These are phyloP conservation scores for Lagerstroemia speciosa DNA, from an alignment of 345 rosid genomes.

Conservation along the genomic window DNA sequence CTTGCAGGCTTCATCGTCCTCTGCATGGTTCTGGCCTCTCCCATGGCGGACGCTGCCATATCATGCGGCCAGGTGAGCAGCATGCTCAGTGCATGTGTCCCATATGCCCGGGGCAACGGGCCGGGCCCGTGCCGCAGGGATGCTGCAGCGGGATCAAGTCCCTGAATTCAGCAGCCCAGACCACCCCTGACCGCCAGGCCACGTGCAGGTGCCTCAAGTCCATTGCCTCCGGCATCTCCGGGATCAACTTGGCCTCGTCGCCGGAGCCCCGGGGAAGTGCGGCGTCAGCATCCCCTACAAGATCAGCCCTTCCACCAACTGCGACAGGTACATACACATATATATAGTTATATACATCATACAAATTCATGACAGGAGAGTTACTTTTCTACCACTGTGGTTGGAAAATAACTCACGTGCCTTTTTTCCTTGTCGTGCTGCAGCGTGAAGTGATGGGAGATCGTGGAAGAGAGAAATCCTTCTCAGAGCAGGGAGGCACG, in stretches of 20 bases:
- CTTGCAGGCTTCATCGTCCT: not conserved
- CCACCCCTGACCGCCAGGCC: slow-evolving; percentile 8
- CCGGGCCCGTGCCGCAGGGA: not conserved
- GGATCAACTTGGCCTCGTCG: slow-evolving; percentile 17
- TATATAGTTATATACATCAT: too few species aligned
- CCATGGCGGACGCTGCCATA: not conserved
- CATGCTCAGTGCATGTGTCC: slow-evolving; percentile 1
- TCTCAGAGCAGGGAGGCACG: too few species aligned
- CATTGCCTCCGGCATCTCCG: slow-evolving; percentile 3
- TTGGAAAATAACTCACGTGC: too few species aligned
- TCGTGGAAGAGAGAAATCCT: too few species aligned
- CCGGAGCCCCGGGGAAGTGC: slow-evolving; percentile 31
- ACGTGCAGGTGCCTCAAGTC: slow-evolving; percentile 23
- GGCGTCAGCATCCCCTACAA: slow-evolving; percentile 41
- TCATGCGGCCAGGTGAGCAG: not conserved
- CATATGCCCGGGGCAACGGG: not conserved
- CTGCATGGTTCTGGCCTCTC: not conserved
- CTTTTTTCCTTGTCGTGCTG: too few species aligned
- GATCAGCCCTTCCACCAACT: slow-evolving; percentile 39
- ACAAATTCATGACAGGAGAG: too few species aligned
- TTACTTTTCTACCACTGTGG: too few species aligned
- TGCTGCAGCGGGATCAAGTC: slow-evolving; percentile 12
- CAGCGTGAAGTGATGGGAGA: too few species aligned
- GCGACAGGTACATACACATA: slow-evolving; percentile 23
- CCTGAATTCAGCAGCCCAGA: not conserved